Base-by-base conservation (phyloP, 1,284 basidiomycete species). In the Puccinia sorghi region DNA sequence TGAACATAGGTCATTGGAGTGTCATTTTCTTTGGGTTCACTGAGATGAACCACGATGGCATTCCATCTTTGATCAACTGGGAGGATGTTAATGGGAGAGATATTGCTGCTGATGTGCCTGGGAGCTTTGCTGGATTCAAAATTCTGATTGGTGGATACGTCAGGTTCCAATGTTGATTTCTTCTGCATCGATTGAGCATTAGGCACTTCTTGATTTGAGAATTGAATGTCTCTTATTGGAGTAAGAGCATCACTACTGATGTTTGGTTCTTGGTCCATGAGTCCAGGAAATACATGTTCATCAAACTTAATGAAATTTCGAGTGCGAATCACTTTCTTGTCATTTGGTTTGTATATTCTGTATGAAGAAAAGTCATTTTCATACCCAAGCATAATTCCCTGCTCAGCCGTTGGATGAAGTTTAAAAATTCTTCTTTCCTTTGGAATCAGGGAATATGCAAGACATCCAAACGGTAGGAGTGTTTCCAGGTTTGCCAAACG, bases 341-440 rank as follows among this genome's bases (percentile, higher is more conserved):
- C 17, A 22, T 46, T 15, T 6, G 22, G 2, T 3, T 43, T 20
- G 20, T 66, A 66, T 1, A 66, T 27, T 0, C 43, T 1, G 8
- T 66, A 66, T 4, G 63, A 22, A 0, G 63, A 66, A 17, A 66
- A 43, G 7, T 66, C 17, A 27, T 66, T 66, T 9, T 66, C n/a
- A 13, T 46, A 67, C 6, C 41, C 22, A 0, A 67, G 9, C n/a
- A 67, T 25, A 0, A 67, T 25, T 1, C n/a, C 39, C 2, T 8
- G 22, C n/a, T 66, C 41, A 0, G 39, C 17, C 2, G 63, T 43
- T 7, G 67, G 67, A 20, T 22, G 25, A 20, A 72, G 37, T 20
- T 72, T 57, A 15, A 25, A 46, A 5, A 5, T 72, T 5, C 54
- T 17, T 1, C 17, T 9, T 59, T 59, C 27, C 46, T 54, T 32